phyloP scores from a whole-genome alignment of 2,329 filamentous ascomycete species.

The Onygena corvina region DNA sequence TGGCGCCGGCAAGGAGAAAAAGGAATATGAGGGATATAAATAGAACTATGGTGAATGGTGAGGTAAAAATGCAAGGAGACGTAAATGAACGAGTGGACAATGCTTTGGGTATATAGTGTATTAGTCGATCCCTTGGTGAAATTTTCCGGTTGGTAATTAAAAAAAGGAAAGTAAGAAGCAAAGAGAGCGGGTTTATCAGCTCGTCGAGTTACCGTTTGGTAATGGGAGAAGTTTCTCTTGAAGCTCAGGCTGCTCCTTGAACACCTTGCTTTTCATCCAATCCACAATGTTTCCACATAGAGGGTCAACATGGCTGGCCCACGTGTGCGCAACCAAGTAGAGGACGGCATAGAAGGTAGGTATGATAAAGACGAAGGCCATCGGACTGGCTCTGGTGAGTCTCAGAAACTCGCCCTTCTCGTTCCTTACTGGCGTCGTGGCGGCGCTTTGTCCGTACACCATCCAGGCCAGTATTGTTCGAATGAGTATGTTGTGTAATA shows the following conservation, averaged over 20 bases:
- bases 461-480: conserved; percentile 20
- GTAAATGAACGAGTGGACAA: not conserved
- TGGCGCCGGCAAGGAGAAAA: not conserved
- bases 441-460: conserved; percentile 15
- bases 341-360: conserved; percentile 15
- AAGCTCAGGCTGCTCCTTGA: conserved; percentile 13
- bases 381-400: conserved; percentile 4
- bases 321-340: conserved; percentile 14
- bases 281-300: conserved; percentile 14
- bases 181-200: not conserved
- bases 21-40: not conserved
- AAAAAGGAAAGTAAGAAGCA: not conserved
- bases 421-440: conserved; percentile 9
- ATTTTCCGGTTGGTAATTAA: not conserved
- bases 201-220: not conserved
- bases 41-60: not conserved
- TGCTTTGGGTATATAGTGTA: not conserved
- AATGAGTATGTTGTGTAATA: conserved; percentile 22
- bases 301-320: conserved; percentile 16
- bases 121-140: not conserved
- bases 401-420: conserved; percentile 11
- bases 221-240: conserved; percentile 14
- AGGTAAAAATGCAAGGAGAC: not conserved
- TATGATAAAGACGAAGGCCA: conserved; percentile 15
- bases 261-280: conserved; percentile 14